Evolutionary conservation across 1,284 basidiomycete genomes (phyloP).

Genomic region (Heterobasidion occidentale): DNA sequence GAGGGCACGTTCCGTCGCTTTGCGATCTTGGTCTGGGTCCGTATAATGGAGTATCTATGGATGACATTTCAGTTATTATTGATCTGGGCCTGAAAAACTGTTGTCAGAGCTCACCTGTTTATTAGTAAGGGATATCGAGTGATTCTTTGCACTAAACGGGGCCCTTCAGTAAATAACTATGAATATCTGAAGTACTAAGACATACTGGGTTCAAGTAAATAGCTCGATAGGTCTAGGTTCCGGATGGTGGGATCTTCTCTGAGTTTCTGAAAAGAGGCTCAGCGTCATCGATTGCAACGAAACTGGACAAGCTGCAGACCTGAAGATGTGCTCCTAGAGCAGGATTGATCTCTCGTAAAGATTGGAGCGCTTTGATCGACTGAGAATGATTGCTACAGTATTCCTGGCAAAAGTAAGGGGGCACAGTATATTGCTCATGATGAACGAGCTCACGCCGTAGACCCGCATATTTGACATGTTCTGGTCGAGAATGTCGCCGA

Average conservation of each 20-base stretch:
- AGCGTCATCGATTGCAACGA: constrained; percentile 1
- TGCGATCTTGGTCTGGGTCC: constrained; percentile 49
- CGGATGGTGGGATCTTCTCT: constrained; percentile 71
- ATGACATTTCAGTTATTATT: not conserved
- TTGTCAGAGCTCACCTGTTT: constrained; percentile 46
- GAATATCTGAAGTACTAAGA: constrained; percentile 6
- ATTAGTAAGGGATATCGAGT: constrained; percentile 89
- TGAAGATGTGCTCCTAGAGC: constrained; percentile 63
- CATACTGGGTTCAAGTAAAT: constrained; percentile 85
- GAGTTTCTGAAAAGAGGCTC: constrained; percentile 36
- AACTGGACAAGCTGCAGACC: constrained; percentile 29
- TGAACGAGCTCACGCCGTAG: constrained; percentile 53
- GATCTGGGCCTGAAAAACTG: not conserved
- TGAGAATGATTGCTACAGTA: constrained; percentile 89
- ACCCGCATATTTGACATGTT: constrained; percentile 74
- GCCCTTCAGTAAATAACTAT: not conserved
- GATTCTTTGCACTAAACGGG: constrained; percentile 79
- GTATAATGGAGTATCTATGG: constrained; percentile 78
- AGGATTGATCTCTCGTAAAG: constrained; percentile 61
- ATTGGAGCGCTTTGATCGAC: constrained; percentile 74
- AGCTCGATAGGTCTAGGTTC: constrained; percentile 85
- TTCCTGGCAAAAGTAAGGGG: constrained; percentile 35
- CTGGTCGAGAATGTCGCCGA: constrained; percentile 78
- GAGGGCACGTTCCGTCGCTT: constrained; percentile 48
- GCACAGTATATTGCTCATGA: not conserved